Base-by-base conservation (phyloP, 2,329 filamentous ascomycete species). In the Setomelanomma holmii region DNA sequence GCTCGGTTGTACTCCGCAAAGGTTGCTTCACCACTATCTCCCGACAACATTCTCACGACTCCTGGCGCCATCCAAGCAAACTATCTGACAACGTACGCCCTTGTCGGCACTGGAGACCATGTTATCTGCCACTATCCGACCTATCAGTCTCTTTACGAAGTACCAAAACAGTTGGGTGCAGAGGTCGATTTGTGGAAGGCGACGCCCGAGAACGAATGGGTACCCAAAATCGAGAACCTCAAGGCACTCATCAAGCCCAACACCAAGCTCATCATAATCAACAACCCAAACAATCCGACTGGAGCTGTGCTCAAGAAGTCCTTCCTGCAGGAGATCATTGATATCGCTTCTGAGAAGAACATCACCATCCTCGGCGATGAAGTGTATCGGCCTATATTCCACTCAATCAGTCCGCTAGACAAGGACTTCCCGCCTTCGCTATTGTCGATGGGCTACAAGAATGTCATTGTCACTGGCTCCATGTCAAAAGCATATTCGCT, bases 61-160 rank as follows among this genome's bases (percentile, higher is more conserved):
- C 85, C 88, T 23, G 92, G 92, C 8, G 91, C 90, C 12, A 96
- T 96, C 44, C 82, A 85, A 5, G 91, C 91, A n/a, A 96, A 96
- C 68, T 90, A 91, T 63, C 76, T 95, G n/a, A 77, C 87, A 2
- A 82, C 95, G 6, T 93, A 93, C 71, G 80, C 87, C 1, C 79
- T 95, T 5, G 70, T 95, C 2, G 84, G 85, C 0, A 84, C 86
- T 0, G 89, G 87, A 1, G 90, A 96, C 68, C 91, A 96, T 79
- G 89, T 93, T 40, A 83, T 96, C 52, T 95, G 90, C 66, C 89
- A 95, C 51, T 90, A 92, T 69, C 91, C 92, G 11, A 93, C 90
- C 1, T 96, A 75, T 66, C 90, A 95, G 71, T 90, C 95, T 64
- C 81, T 96, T 1, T 95, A 93, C 68, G 80, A 86, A 8, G 84